phyloP scores from a whole-genome alignment of 2,329 filamentous ascomycete genomes.

The Colletotrichum tabaci region DNA sequence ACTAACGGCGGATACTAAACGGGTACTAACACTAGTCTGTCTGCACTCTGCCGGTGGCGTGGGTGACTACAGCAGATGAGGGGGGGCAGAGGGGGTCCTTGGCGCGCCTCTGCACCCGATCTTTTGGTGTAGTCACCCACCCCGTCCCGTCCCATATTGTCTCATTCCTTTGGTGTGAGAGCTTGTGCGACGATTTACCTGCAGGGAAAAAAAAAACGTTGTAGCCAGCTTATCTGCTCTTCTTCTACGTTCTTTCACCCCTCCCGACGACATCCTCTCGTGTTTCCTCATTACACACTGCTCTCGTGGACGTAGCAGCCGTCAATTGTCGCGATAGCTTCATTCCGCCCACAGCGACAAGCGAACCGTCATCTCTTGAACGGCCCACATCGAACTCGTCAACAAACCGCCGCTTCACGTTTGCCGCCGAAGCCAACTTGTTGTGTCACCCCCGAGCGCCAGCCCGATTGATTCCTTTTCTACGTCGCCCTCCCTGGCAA shows the following conservation, averaged over 20 bases:
- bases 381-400: not conserved
- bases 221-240: too few species aligned
- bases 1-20: too few species aligned
- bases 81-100: not conserved
- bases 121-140: not conserved
- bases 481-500: not conserved
- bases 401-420: not conserved
- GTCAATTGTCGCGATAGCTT: not conserved
- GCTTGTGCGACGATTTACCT: not conserved
- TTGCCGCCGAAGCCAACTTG: not conserved
- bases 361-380: not conserved
- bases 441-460: not conserved
- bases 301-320: too few species aligned
- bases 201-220: not conserved
- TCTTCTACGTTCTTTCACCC: too few species aligned
- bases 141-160: not conserved
- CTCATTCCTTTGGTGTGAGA: not conserved
- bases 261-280: too few species aligned
- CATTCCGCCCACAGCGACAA: not conserved
- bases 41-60: not conserved
- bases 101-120: constrained; percentile 2
- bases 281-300: too few species aligned
- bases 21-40: not conserved
- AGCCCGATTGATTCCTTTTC: not conserved
- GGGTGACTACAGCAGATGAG: not conserved